Evolutionary conservation across 164 flowering plant genomes (phyloP), one percentile per base, ranked within the genome.

Genomic region (Dillenia turbinata): DNA sequence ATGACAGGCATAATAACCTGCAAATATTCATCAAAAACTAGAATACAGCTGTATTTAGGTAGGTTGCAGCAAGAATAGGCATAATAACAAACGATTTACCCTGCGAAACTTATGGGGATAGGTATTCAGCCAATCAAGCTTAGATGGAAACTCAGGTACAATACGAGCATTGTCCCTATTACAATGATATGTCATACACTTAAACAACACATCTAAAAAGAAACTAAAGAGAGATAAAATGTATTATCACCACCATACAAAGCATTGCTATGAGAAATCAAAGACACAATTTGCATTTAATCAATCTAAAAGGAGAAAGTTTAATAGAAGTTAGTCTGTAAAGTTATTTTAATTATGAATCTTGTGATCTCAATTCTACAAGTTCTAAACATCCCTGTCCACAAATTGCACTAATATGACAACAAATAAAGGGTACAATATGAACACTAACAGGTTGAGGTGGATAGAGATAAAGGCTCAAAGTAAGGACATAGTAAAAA

Each of bases 51-150:
- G 26, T 24, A 24, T 24, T 24, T 24, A 24, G 26, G 26, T 24
- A 24, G 26, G 26, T 24, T 24, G 33, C 33, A 26, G 33, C 44
- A 33, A 13, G 13, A 51, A 24, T 3, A 26, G 44, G 46, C n/a
- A 49, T 44, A 55, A n/a, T 13, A 13, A 54, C 22, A 53, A 55
- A 10, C 59, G 17, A 70, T 64, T 77, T 86, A 90, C 98, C 90
- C 79, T 73, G 59, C 65, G 71, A 15, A 92, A 79, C 70, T 82
- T 85, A 72, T 90, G 95, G 40, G 98, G 97, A 68, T 90, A 80
- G 9, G 91, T 66, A 73, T 94, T 94, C 61, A 94, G 72, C 98
- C 98, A 94, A 69, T 90, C 97, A 70, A 90, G 96, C 69, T 82
- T 81, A 63, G 90, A 56, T 56, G 97, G 98, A 73, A 93, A 94